phyloP scores from a whole-genome alignment of 306 rosid species.

The Adenanthera pavonina region DNA sequence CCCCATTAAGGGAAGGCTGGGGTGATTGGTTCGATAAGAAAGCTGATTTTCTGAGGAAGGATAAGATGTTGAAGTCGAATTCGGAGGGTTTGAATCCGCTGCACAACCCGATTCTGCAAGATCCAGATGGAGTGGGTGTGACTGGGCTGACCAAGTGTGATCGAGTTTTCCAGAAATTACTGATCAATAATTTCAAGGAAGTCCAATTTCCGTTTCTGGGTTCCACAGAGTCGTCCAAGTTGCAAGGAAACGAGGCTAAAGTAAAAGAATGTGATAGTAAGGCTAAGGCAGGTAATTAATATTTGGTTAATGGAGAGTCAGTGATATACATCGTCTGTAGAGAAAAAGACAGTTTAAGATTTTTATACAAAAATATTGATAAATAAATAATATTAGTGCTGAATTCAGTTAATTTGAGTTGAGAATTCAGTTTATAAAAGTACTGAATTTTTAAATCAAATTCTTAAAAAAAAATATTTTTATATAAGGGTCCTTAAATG shows the following conservation, averaged over 20 bases:
- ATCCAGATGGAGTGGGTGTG: constrained; percentile 71
- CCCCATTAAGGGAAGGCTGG: constrained; percentile 92
- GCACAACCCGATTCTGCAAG: constrained; percentile 75
- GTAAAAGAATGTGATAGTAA: background rate
- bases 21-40: constrained; percentile 92
- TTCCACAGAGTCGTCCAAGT: background rate
- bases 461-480: too few relatives aligned
- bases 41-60: constrained; percentile 77
- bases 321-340: too few relatives aligned
- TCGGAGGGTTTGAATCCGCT: constrained; percentile 72
- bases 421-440: too few relatives aligned
- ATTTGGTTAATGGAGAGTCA: background rate
- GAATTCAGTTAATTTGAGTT: too few relatives aligned
- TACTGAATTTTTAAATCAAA: too few relatives aligned
- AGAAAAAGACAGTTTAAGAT: too few relatives aligned
- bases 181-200: constrained; percentile 57
- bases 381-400: too few relatives aligned
- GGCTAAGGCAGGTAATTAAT: background rate
- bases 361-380: too few relatives aligned
- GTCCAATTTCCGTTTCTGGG: constrained; percentile 56
- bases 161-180: constrained; percentile 56
- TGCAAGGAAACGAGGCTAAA: background rate
- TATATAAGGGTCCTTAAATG: too few relatives aligned
- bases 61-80: constrained; percentile 76
- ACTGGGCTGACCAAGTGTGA: constrained; percentile 67